Evolutionary conservation across 2,329 filamentous ascomycete genomes (phyloP).

Genomic region (Alternaria ethzedia): DNA sequence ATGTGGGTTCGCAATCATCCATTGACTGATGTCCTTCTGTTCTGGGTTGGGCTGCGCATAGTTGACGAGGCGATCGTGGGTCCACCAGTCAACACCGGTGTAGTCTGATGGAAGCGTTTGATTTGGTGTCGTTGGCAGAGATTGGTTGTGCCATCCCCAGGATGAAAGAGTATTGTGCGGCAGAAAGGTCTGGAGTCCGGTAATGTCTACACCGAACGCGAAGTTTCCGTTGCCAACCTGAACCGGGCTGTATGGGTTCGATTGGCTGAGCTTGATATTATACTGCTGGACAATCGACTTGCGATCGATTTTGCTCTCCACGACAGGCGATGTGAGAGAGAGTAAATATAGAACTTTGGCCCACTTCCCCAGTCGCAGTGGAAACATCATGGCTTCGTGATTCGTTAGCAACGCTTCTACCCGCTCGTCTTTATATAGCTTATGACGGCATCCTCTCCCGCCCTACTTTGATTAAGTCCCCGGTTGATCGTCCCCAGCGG

Average conservation of each 20-base stretch:
- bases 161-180: constrained; percentile 53
- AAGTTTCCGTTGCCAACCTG: constrained; percentile 59
- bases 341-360: constrained; percentile 8
- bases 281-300: constrained; percentile 44
- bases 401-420: not conserved
- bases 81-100: constrained; percentile 54
- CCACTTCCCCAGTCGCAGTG: not conserved
- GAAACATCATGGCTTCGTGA: constrained; percentile 15
- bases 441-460: constrained; percentile 4
- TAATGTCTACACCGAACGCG: constrained; percentile 56
- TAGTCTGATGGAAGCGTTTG: constrained; percentile 49
- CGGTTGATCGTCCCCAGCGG: constrained; percentile 20
- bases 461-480: constrained; percentile 27
- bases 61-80: constrained; percentile 52
- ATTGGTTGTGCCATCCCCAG: constrained; percentile 57
- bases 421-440: constrained; percentile 9
- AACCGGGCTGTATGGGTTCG: constrained; percentile 59
- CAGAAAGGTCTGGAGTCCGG: constrained; percentile 54
- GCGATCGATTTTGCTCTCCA: constrained; percentile 35
- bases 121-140: constrained; percentile 48
- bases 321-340: not conserved
- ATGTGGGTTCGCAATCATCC: constrained; percentile 63
- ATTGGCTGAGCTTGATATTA: constrained; percentile 58
- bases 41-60: constrained; percentile 53
- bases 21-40: constrained; percentile 55